Evolutionary conservation across 441 rosid genomes (phyloP), one percentile per base, ranked within the genome.

Genomic region (Mallotus repandus): DNA sequence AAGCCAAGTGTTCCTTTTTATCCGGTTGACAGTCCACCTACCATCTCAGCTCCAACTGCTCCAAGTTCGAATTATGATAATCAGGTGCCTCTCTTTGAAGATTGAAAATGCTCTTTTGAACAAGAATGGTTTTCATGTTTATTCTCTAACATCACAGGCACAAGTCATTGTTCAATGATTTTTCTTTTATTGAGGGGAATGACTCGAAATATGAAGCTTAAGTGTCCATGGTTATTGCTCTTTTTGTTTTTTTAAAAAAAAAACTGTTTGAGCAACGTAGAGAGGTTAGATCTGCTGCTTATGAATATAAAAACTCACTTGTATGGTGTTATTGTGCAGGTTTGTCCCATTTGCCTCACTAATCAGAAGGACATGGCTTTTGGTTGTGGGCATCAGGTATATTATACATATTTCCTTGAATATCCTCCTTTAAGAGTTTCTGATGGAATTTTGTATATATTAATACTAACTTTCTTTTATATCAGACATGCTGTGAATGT

Each of bases 381-480:
- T 67, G 90, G 92, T 49, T 94, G 98, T 71, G 98, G 98, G 62
- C 98, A 94, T 77, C 97, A 89, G 97, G 98, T 92, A 45, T 35
- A 35, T 35, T 35, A 35, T 35, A 35, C 5, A 70, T 55, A 58
- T 76, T 25, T 52, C 56, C 29, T 52, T 60, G 10, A 61, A 19
- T 65, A 14, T 62, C 72, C 56, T 35, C 21, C 49, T 12, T 35
- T 35, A 2, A 35, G 11, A 43, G 60, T 53, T 46, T 6, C n/a
- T 8, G 12, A 60, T 16, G 19, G 10, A 10, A 19, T 73, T 7
- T 35, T 59, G 16, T 4, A 29, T 53, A 41, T 61, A 50, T n/a
- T 49, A n/a, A 50, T n/a, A 18, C 11, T 12, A 52, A 75, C n/a
- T 65, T 71, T 11, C 7, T 13, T 22, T 53, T 55, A 50, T 68